Base-by-base conservation (phyloP, 1,284 basidiomycete genomes). In the Mycena citricolor region DNA sequence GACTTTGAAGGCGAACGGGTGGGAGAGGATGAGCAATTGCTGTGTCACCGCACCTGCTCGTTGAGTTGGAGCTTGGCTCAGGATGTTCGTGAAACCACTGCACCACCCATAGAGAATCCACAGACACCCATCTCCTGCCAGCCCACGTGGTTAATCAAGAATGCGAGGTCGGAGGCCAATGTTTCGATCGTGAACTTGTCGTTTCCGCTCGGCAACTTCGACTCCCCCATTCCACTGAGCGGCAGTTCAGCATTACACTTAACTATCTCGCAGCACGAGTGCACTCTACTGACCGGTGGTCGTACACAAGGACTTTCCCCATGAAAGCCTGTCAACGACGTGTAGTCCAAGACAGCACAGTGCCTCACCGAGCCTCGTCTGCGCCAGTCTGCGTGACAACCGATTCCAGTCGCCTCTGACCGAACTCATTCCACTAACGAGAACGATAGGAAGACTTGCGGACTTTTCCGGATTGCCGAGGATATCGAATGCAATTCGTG, bases 61-160 rank as follows among this genome's bases (percentile, higher is more conserved):
- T 32, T n/a, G n/a, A 23, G 22, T n/a, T n/a, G n/a, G n/a, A n/a
- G 30, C 23, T 14, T 22, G 17, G 19, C 20, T 21, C 16, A 21
- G n/a, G 31, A 21, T n/a, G n/a, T n/a, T n/a, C n/a, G n/a, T n/a
- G n/a, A n/a, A n/a, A n/a, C n/a, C n/a, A n/a, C n/a, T n/a, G 8
- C 54, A 68, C 67, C 69, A 49, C 70, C 69, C 68, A 71, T 69
- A 7, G 69, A 76, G 53, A 66, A 73, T 8, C 71, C 71, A 33
- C 69, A 66, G 2, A 74, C 47, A 4, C 67, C 62, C 7, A 74
- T 42, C 19, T 66, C 59, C 40, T 59, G 58, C 68, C 71, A 74
- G 32, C 58, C 55, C n/a, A 74, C 42, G 41, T 58, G 56, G 14
- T 52, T 32, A 6, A 74, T 50, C 11, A 75, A 59, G 29, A 55